A percentile compares a stretch with the other conserved stretches of the same genome.
Evolutionary conservation across 2,329 filamentous ascomycete genomes (phyloP).

Genomic region (Ophiostoma sp.): DNA sequence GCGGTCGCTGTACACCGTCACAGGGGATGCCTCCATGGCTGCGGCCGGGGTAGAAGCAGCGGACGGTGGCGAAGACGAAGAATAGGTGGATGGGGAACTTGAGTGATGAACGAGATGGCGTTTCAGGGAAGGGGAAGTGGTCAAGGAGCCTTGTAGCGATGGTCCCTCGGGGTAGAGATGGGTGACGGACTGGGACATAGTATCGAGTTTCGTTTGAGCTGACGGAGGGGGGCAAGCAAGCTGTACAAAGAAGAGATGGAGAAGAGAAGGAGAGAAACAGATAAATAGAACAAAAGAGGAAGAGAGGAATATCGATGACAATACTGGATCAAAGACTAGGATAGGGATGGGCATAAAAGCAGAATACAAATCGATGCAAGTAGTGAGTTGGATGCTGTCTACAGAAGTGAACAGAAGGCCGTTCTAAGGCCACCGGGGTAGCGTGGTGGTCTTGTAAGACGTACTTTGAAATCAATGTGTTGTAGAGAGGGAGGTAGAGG

Average conservation of each 20-base stretch:
- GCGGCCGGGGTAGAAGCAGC: background rate
- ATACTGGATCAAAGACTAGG: too few species aligned
- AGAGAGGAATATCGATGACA: background rate
- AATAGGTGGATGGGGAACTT: background rate
- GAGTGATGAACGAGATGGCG: background rate
- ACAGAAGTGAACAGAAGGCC: background rate
- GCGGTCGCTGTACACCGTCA: constrained; percentile 23
- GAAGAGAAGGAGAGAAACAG: constrained; percentile 19
- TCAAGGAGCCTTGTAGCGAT: constrained; percentile 13
- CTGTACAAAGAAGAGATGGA: background rate
- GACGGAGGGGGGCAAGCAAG: background rate
- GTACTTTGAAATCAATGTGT: background rate
- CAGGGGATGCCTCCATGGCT: constrained; percentile 17
- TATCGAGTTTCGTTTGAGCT: background rate
- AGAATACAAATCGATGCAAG: too few species aligned
- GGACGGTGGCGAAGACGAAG: background rate
- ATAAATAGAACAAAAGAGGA: background rate
- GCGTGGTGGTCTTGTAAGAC: constrained; percentile 5
- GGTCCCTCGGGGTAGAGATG: constrained; percentile 17
- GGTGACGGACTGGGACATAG: constrained; percentile 17
- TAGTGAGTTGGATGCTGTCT: too few species aligned
- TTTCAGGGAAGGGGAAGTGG: background rate
- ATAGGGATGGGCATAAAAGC: too few species aligned
- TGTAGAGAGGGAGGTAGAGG: background rate
- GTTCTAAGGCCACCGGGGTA: background rate